A percentile compares a stretch with the other conserved stretches of the same genome.
phyloP scores from a whole-genome alignment of 495 filamentous ascomycete genomes.

The Penicillium crystallinum region DNA sequence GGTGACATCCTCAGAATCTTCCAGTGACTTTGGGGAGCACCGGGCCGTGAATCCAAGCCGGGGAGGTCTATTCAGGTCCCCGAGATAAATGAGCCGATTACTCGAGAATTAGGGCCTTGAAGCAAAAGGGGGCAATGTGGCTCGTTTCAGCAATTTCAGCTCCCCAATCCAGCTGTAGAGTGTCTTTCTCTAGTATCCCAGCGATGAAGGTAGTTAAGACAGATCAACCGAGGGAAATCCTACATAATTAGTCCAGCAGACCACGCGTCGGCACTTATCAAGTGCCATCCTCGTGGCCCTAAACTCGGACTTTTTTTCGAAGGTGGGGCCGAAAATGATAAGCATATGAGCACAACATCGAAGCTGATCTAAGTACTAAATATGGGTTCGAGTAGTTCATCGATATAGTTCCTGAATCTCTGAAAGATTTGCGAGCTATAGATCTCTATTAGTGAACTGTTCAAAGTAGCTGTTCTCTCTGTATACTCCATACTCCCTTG shows the following conservation, averaged over 20 bases:
- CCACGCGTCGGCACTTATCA: no score
- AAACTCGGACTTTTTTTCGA: not conserved
- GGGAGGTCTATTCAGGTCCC: not conserved
- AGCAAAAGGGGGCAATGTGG: not conserved
- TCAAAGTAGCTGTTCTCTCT: no score
- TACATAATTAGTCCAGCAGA: no score
- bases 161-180: not conserved
- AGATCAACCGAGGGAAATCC: not conserved
- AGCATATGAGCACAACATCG: not conserved
- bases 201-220: not conserved
- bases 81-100: not conserved
- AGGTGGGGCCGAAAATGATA: conserved; percentile 6
- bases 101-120: not conserved
- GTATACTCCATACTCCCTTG: not conserved
- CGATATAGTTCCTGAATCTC: no score
- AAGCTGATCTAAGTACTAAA: not conserved
- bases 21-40: not conserved
- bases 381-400: no score
- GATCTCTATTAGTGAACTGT: no score
- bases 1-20: conserved; percentile 16
- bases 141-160: not conserved
- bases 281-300: no score
- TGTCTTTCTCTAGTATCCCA: not conserved
- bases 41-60: not conserved
- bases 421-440: no score